Conservation (phyloP, 2,329 filamentous ascomycete genomes). For the Cercospora sp. region DNA sequence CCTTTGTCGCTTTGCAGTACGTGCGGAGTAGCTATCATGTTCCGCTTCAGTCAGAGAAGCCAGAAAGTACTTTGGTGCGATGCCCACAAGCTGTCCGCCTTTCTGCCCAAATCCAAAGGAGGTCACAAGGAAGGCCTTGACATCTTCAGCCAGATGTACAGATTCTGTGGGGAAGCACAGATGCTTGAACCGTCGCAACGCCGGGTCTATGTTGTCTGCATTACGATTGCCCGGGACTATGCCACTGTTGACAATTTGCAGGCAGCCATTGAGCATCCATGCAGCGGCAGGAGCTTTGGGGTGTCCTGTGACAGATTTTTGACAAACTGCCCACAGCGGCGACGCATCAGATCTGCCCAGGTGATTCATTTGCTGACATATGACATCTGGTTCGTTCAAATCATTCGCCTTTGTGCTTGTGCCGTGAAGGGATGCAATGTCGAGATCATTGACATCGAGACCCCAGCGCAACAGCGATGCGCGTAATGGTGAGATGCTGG, state of each 20-base stretch:
- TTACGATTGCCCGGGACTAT: not conserved
- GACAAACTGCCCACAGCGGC: not conserved
- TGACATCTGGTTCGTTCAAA: not conserved
- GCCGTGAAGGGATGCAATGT: not conserved
- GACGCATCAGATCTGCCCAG: not conserved
- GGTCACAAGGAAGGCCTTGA: not conserved
- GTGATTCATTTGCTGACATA: not conserved
- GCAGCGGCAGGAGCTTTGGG: not conserved
- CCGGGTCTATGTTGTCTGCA: not conserved
- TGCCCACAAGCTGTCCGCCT: not conserved
- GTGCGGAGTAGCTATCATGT: not conserved
- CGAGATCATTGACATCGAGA: not conserved
- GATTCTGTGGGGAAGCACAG: not conserved
- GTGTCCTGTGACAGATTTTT: not conserved
- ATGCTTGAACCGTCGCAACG: not conserved
- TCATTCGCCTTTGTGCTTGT: not conserved
- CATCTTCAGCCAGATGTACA: not conserved
- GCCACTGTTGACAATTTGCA: not conserved
- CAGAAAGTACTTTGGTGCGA: not conserved
- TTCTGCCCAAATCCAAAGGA: not conserved
- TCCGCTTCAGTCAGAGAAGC: not conserved
- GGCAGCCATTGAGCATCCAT: not conserved
- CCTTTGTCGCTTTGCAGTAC: not conserved
- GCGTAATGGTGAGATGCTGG: not conserved
- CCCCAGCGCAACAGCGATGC: not conserved